Evolutionary conservation across 2,329 filamentous ascomycete genomes (phyloP).

Genomic region (Metarhizium robertsii): DNA sequence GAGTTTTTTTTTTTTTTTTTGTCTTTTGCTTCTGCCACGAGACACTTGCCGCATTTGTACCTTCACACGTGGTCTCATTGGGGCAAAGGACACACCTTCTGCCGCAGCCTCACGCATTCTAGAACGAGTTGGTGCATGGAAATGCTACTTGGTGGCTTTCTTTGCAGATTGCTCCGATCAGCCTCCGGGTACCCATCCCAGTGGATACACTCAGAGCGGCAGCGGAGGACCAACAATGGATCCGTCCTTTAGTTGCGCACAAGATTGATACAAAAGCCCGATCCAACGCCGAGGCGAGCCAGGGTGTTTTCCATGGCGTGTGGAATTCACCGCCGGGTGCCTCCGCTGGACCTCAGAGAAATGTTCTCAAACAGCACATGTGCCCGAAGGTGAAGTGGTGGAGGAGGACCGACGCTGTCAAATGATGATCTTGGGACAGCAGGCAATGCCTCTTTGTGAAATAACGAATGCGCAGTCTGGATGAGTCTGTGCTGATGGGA

Average conservation of each 20-base stretch:
- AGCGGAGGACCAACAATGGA: not conserved
- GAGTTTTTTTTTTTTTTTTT: not conserved
- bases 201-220: not conserved
- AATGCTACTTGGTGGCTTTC: not conserved
- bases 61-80: not conserved
- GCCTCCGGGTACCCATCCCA: not conserved
- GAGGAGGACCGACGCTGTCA: not conserved
- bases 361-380: not conserved
- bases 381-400: not conserved
- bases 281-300: not conserved
- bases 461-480: too few relatives aligned
- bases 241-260: not conserved
- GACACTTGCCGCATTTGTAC: not conserved
- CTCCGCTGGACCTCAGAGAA: not conserved
- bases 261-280: not conserved
- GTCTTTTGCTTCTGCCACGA: not conserved
- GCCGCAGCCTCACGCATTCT: not conserved
- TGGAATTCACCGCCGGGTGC: not conserved
- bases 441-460: too few relatives aligned
- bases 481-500: too few relatives aligned
- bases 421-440: not conserved
- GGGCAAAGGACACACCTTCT: not conserved
- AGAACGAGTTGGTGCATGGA: not conserved
- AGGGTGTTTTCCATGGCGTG: not conserved
- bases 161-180: not conserved